Conservation (phyloP, 225 moss, liverwort and hornwort genomes). For the Physcomitrium patens region DNA sequence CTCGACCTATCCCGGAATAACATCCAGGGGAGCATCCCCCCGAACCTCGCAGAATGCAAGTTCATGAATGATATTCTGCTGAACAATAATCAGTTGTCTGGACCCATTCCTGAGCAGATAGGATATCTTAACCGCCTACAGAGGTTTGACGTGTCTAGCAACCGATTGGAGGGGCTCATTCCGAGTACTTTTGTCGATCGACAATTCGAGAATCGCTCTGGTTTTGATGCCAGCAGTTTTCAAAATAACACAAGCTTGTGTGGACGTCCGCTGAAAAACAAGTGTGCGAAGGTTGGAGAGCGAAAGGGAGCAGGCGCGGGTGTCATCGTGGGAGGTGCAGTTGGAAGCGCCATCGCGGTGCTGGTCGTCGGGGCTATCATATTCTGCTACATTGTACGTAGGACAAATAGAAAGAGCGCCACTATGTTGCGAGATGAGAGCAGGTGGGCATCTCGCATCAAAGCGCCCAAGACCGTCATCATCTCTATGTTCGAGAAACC, state of each 20-base stretch:
- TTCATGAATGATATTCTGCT: slow-evolving; percentile 74
- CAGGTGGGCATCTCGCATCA: slow-evolving; percentile 52
- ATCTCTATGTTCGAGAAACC: slow-evolving; percentile 67
- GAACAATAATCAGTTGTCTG: slow-evolving; percentile 65
- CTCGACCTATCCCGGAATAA: slow-evolving; percentile 61
- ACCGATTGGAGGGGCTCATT: slow-evolving; percentile 63
- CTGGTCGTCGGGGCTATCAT: slow-evolving; percentile 49
- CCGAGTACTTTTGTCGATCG: slow-evolving; percentile 51
- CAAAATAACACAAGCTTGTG: slow-evolving; percentile 66
- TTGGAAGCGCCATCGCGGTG: slow-evolving; percentile 68
- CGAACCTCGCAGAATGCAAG: slow-evolving; percentile 54
- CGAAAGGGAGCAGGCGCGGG: slow-evolving; percentile 45
- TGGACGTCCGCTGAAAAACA: slow-evolving; percentile 59
- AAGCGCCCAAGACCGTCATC: slow-evolving; percentile 42
- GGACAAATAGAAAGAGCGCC: slow-evolving; percentile 24
- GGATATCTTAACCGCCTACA: slow-evolving; percentile 65
- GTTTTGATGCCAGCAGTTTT: slow-evolving; percentile 54
- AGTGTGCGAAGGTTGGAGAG: slow-evolving; percentile 23
- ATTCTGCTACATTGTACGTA: slow-evolving; percentile 66
- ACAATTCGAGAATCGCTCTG: slow-evolving; percentile 40
- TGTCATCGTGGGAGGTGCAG: slow-evolving; percentile 72
- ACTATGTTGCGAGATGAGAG: slow-evolving; percentile 44
- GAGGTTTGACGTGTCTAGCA: slow-evolving; percentile 75
- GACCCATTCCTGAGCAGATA: slow-evolving; percentile 65
- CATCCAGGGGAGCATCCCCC: slow-evolving; percentile 60